Conservation (phyloP, 352 stramenopile species). For the Phytophthora fragariae region DNA sequence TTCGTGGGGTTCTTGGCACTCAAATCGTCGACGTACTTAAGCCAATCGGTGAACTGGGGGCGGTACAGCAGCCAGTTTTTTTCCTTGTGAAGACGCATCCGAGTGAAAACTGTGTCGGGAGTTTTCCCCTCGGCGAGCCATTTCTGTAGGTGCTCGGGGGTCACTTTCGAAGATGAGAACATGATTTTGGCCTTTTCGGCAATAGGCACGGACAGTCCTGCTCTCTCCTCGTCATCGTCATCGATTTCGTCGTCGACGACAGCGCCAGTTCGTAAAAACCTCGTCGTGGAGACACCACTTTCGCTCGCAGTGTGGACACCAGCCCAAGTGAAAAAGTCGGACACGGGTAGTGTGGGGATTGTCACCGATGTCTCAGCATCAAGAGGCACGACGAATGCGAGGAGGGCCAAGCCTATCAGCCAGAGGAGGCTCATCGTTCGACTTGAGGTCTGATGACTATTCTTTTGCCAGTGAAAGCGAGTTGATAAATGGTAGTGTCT, state of each 20-base stretch:
- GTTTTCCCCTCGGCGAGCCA: background rate
- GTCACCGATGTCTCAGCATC: too few relatives aligned
- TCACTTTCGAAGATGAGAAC: background rate
- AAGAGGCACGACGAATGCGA: too few relatives aligned
- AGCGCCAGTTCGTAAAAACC: background rate
- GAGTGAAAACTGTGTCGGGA: background rate
- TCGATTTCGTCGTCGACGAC: background rate
- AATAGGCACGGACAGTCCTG: background rate
- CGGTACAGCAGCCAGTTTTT: background rate
- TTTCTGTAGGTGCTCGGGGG: background rate
- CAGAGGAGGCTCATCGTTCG: too few relatives aligned
- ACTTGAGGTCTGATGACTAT: too few relatives aligned
- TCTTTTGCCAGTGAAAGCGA: too few relatives aligned
- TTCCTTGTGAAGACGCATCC: background rate
- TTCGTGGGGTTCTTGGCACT: background rate
- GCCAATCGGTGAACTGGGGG: too few relatives aligned
- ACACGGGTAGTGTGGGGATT: background rate
- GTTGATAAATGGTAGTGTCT: too few relatives aligned
- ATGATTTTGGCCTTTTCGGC: background rate
- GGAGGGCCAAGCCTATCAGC: too few relatives aligned
- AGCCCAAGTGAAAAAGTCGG: background rate
- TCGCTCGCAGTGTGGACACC: background rate
- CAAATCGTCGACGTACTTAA: conserved; percentile 8
- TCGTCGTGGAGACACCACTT: background rate
- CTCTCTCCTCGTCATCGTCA: background rate